These are phyloP conservation scores for Stephanodiscus minutulus DNA, from an alignment of 108 stramenopile species.

Conservation along the genomic window DNA sequence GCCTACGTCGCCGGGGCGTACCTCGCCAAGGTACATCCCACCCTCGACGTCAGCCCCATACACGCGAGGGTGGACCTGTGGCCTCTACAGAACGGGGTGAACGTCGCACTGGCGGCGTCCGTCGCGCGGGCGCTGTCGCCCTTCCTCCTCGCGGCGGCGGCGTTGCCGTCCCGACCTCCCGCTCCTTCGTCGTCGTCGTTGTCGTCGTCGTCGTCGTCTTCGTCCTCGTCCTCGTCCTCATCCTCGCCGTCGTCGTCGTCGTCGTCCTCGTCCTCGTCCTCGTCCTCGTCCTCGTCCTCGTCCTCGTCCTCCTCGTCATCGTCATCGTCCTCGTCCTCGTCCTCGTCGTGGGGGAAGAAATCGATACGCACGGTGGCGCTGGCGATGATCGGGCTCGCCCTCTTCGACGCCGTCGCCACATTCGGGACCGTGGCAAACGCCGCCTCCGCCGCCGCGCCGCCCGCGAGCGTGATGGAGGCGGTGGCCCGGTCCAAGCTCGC, in stretches of 20 bases:
- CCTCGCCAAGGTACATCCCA: slow-evolving; percentile 32
- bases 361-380: slow-evolving; percentile 30
- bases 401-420: slow-evolving; percentile 34
- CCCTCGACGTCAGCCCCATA: slow-evolving; percentile 13
- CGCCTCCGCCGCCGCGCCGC: background rate
- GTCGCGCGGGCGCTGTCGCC: slow-evolving; percentile 52
- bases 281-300: too few relatives aligned
- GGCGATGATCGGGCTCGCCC: slow-evolving; percentile 24
- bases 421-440: slow-evolving; percentile 42
- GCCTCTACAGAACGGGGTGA: slow-evolving; percentile 63
- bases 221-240: too few relatives aligned
- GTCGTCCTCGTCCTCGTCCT: too few relatives aligned
- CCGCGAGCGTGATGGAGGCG: slow-evolving; percentile 18
- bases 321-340: slow-evolving; percentile 1
- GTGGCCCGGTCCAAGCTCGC: slow-evolving; percentile 19
- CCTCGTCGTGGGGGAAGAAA: background rate
- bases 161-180: too few relatives aligned
- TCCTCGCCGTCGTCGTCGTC: slow-evolving; percentile 5
- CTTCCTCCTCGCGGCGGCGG: slow-evolving; percentile 20
- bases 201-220: too few relatives aligned
- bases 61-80: slow-evolving; percentile 27
- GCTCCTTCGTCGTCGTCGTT: too few relatives aligned
- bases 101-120: slow-evolving; percentile 54
- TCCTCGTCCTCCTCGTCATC: slow-evolving; percentile 20
- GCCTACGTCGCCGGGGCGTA: slow-evolving; percentile 32